Base-by-base conservation (phyloP, 1,139 yeast genomes). In the Candida neerlandica region DNA sequence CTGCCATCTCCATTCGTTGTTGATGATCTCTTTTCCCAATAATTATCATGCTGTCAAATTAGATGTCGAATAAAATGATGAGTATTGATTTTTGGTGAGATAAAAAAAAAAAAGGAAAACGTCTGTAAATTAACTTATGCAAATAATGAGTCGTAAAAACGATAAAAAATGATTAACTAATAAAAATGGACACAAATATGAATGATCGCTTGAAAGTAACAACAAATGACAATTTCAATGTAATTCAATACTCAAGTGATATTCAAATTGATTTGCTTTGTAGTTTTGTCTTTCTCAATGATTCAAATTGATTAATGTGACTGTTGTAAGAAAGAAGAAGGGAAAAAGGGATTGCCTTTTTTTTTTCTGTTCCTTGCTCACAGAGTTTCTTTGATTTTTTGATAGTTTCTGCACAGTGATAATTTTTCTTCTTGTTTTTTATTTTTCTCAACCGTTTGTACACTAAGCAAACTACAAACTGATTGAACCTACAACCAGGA, bases 1-100 rank as follows among this genome's bases (percentile, higher is more conserved):
- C 43, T 10, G 69, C 70, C 66, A 65, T 61, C 45, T 70, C 74
- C 62, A 66, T 59, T 51, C 65, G 62, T 50, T 66, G 70, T 43
- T 61, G 55, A 51, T 68, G 73, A 42, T 68, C 68, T 53, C 69
- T 61, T 45, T 63, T 64, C 4, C 71, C 62, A 42, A 70, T 69
- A 46, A 68, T 69, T 77, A 73, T 73, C 18, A 34, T 45, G n/a
- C 15, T 27, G 40, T 34, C 12, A 15, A 15, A 16, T 15, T 18
- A 41, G 23, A 16, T 32, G 44, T 19, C 29, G 16, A 41, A 33
- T 33, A 9, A 34, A 15, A 14, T 34, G 33, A 30, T 30, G 33
- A 30, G 11, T 33, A 33, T 18, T 18, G 40, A 35, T 35, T 35
- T 26, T 18, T 35, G 21, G n/a, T 35, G 26, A 18, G 40, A 35